Conservation (phyloP, 495 filamentous ascomycete species). For the Bryoglossum gracile region DNA sequence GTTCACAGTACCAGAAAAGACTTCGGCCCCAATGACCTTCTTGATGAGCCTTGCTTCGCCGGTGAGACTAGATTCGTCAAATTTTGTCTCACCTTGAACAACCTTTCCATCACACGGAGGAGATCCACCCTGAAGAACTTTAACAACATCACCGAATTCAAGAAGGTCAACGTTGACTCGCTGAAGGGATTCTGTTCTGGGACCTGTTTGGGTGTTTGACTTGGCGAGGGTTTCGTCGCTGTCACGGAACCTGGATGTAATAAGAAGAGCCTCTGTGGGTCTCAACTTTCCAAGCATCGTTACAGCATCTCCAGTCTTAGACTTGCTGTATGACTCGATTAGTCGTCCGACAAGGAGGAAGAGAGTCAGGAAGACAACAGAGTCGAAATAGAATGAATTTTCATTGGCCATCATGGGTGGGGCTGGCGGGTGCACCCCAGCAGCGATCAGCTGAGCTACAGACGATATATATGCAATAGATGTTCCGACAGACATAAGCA, state of each 20-base stretch:
- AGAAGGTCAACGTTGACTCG: conserved; percentile 57
- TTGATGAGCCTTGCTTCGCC: conserved; percentile 75
- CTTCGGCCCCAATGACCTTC: conserved; percentile 62
- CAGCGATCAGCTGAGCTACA: conserved; percentile 64
- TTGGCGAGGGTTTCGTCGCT: conserved; percentile 1
- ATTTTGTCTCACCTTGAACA: conserved; percentile 55
- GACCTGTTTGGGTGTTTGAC: neutral
- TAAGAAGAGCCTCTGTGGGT: conserved; percentile 69
- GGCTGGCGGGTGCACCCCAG: conserved; percentile 19
- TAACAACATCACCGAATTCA: conserved; percentile 75
- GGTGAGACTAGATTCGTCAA: conserved; percentile 87
- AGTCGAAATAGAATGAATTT: conserved; percentile 79
- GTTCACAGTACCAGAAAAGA: conserved; percentile 86
- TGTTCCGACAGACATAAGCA: conserved; percentile 84
- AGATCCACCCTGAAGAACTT: conserved; percentile 69
- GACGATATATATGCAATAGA: conserved; percentile 84
- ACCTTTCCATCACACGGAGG: conserved; percentile 80
- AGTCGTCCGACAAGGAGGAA: conserved; percentile 76
- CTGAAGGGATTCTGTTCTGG: conserved; percentile 20
- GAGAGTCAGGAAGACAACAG: conserved; percentile 87
- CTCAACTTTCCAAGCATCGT: conserved; percentile 69
- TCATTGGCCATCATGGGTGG: conserved; percentile 31
- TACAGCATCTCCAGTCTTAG: conserved; percentile 84
- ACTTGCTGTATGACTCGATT: conserved; percentile 89
- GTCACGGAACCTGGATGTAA: conserved; percentile 31